These are phyloP conservation scores for Jatropha curcas DNA, from an alignment of 345 rosid genomes.

Conservation along the genomic window DNA sequence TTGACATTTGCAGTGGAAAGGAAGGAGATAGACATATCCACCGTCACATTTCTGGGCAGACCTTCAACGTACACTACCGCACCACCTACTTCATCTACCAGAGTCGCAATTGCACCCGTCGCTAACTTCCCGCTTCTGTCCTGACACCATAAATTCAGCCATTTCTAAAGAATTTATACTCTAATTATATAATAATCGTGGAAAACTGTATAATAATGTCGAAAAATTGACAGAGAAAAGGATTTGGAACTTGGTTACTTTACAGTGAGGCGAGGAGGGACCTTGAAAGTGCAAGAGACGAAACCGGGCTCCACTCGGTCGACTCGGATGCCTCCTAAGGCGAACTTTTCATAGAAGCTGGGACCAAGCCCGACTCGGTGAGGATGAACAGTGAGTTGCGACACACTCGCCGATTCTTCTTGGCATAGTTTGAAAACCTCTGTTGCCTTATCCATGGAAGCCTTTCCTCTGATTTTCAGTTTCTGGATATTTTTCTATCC, in stretches of 20 bases:
- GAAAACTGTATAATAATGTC: not conserved
- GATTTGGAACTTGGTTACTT: conserved; percentile 8
- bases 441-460: conserved; percentile 58
- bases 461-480: not conserved
- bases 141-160: conserved; percentile 38
- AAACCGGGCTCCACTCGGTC: conserved; percentile 71
- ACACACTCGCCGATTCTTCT: conserved; percentile 47
- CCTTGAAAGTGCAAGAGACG: conserved; percentile 70
- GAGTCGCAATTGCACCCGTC: conserved; percentile 73
- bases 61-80: conserved; percentile 60
- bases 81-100: conserved; percentile 89
- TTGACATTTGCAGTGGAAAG: conserved; percentile 38
- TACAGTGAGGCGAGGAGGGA: conserved; percentile 88
- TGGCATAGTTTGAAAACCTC: conserved; percentile 42
- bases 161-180: not conserved
- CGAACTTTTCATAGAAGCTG: conserved; percentile 68
- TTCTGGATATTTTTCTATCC: not conserved
- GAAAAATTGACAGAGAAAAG: conserved; percentile 1
- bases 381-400: conserved; percentile 46
- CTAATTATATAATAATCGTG: too few relatives aligned
- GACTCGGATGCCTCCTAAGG: conserved; percentile 67
- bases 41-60: conserved; percentile 70
- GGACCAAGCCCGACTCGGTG: conserved; percentile 35
- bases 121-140: conserved; percentile 73
- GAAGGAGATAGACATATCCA: conserved; percentile 82